Conservation (phyloP, 2,329 filamentous ascomycete genomes). For the Thielaviopsis euricoi region DNA sequence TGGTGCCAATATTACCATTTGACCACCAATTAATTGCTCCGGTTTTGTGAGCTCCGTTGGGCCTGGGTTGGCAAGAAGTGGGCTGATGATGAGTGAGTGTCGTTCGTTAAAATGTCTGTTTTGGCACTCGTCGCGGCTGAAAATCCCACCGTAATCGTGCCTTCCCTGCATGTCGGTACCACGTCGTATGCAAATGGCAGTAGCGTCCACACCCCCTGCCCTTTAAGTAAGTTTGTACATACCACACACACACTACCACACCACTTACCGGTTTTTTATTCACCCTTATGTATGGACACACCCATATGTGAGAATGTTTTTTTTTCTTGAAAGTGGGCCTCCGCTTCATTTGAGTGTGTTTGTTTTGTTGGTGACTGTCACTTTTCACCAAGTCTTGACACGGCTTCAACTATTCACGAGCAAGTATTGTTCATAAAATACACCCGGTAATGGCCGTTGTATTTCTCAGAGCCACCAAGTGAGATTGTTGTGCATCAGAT, state of each 20-base stretch:
- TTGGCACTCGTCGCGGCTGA: constrained; percentile 1
- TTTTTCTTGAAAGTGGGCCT: too few species aligned
- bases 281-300: too few species aligned
- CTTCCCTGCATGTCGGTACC: not conserved
- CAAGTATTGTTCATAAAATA: not conserved
- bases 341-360: not conserved
- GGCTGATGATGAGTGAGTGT: constrained; percentile 11
- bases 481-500: not conserved
- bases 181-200: not conserved
- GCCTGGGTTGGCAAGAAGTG: constrained; percentile 8
- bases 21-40: not conserved
- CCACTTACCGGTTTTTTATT: too few species aligned
- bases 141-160: not conserved
- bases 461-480: too few species aligned
- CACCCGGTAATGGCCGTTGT: too few species aligned
- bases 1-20: not conserved
- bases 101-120: constrained; percentile 8
- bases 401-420: not conserved
- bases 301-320: too few species aligned
- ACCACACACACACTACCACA: too few species aligned
- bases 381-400: too few species aligned
- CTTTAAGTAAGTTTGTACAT: not conserved
- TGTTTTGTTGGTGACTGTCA: not conserved
- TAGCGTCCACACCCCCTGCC: not conserved
- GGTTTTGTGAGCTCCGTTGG: not conserved